phyloP scores from a whole-genome alignment of 495 filamentous ascomycete species.

The Daldinia concentrica region DNA sequence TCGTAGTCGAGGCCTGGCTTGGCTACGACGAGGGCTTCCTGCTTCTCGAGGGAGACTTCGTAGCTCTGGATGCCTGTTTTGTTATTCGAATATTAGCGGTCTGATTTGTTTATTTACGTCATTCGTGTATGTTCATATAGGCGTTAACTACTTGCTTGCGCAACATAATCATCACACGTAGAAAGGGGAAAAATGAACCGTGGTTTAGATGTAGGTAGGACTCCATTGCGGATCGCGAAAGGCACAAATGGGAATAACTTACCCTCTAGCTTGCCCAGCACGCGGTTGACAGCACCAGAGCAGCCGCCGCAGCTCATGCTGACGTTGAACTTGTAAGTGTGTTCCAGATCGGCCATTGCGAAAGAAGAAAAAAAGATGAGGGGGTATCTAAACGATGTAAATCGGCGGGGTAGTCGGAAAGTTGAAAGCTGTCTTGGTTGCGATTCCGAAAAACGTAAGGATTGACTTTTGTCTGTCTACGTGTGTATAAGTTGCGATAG shows the following conservation, averaged over 20 bases:
- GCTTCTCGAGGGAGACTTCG: slow-evolving; percentile 84
- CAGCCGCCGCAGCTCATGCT: slow-evolving; percentile 72
- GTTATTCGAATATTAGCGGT: slow-evolving; percentile 3
- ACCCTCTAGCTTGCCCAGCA: slow-evolving; percentile 96
- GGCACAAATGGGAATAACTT: slow-evolving; percentile 26
- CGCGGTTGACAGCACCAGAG: slow-evolving; percentile 77
- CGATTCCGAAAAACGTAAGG: neutral
- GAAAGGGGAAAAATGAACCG: too few species aligned
- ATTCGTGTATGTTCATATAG: neutral
- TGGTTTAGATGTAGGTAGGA: too few species aligned
- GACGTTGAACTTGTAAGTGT: slow-evolving; percentile 74
- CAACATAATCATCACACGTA: too few species aligned
- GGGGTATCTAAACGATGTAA: neutral
- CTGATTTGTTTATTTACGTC: too few species aligned
- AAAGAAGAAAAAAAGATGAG: slow-evolving; percentile 16
- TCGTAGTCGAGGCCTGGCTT: slow-evolving; percentile 73
- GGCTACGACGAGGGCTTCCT: slow-evolving; percentile 78
- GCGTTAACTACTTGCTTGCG: neutral
- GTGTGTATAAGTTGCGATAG: neutral
- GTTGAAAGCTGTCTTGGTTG: neutral
- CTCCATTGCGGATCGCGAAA: too few species aligned
- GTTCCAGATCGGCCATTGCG: slow-evolving; percentile 58
- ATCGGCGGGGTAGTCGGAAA: slow-evolving; percentile 4
- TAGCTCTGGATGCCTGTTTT: slow-evolving; percentile 80
- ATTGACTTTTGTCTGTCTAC: neutral